A percentile compares a stretch with the other conserved stretches of the same genome.
Evolutionary conservation across 2,329 filamentous ascomycete species (phyloP).

Genomic region (Fusarium floridanum): DNA sequence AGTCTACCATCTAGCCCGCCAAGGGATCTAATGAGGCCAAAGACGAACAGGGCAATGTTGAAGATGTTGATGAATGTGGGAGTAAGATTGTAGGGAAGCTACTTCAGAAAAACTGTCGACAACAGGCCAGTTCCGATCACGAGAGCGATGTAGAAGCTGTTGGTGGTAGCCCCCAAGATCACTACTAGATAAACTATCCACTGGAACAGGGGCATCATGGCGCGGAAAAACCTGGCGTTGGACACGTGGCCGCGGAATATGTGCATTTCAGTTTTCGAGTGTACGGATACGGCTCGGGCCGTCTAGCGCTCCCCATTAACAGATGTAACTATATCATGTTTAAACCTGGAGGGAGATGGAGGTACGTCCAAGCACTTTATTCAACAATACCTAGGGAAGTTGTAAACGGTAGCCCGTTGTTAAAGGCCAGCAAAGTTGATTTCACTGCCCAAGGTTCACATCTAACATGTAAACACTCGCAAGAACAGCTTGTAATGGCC

Average conservation of each 20-base stretch:
- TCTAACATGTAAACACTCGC: too few relatives aligned
- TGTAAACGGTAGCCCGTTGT: too few relatives aligned
- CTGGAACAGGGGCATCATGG: neutral
- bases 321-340: neutral
- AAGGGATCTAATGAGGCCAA: neutral
- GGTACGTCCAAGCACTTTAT: too few relatives aligned
- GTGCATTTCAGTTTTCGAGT: neutral
- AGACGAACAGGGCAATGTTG: neutral
- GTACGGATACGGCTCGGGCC: neutral
- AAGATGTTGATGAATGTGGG: neutral
- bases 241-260: neutral
- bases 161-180: neutral
- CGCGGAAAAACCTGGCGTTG: neutral
- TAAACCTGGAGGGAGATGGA: too few relatives aligned
- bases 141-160: conserved; percentile 3
- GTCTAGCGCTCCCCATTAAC: neutral
- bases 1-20: conserved; percentile 5
- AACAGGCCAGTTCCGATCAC: neutral
- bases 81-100: conserved; percentile 6
- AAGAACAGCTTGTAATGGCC: too few relatives aligned
- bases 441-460: too few relatives aligned
- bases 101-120: neutral
- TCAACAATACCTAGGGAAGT: too few relatives aligned
- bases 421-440: too few relatives aligned
- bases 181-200: conserved; percentile 1